Conservation (phyloP, 768 basidiomycete species). For the Cystobasidium ongulense region DNA sequence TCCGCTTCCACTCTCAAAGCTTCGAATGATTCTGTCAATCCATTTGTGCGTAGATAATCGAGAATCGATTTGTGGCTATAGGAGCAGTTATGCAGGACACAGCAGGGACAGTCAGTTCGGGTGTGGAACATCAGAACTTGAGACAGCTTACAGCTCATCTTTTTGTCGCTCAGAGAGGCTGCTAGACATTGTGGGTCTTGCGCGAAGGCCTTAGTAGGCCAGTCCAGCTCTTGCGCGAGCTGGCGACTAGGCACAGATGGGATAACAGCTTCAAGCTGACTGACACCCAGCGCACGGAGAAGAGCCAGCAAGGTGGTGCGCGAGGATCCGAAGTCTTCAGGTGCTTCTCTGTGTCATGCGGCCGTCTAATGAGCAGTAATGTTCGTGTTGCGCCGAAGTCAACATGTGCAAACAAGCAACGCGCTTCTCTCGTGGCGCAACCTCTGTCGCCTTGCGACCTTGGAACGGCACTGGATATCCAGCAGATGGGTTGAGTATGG, state of each 20-base stretch:
- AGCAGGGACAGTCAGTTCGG: not conserved
- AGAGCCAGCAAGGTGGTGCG: not conserved
- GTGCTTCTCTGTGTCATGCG: not conserved
- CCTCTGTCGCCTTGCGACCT: not conserved
- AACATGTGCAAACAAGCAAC: not conserved
- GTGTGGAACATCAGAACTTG: not conserved
- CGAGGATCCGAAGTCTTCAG: not conserved
- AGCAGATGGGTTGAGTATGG: too few species aligned
- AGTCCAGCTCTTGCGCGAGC: not conserved
- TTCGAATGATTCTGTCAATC: constrained; percentile 38
- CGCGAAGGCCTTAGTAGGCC: not conserved
- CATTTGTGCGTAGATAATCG: constrained; percentile 45
- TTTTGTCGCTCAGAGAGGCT: constrained; percentile 32
- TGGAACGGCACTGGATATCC: not conserved
- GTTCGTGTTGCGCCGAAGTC: not conserved
- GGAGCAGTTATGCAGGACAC: not conserved
- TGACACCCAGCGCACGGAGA: too few species aligned
- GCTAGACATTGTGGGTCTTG: constrained; percentile 3
- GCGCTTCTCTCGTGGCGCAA: not conserved
- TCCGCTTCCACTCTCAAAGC: constrained; percentile 40
- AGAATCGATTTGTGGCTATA: constrained; percentile 46
- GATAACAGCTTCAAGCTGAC: too few species aligned
- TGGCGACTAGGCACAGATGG: too few species aligned
- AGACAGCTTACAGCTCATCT: constrained; percentile 26
- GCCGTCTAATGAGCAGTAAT: not conserved